These are phyloP conservation scores for Aspergillus indologenus DNA, from an alignment of 495 filamentous ascomycete genomes.

Conservation along the genomic window DNA sequence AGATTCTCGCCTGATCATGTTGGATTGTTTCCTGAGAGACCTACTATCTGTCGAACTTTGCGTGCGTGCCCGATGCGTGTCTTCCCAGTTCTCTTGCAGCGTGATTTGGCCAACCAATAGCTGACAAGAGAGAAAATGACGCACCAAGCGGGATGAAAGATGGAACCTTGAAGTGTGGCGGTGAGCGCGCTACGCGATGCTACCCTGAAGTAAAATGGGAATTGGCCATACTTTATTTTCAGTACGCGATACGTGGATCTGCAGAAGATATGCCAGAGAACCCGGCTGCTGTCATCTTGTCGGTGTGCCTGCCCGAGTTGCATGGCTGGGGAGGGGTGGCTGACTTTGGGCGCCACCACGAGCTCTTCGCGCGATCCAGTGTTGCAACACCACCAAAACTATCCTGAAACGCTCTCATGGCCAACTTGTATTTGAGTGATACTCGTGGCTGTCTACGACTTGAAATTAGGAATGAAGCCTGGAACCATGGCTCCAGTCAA, in stretches of 20 bases:
- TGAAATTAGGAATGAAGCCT: neutral
- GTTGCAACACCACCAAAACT: neutral
- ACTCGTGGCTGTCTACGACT: neutral
- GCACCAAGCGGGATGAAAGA: neutral
- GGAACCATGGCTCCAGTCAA: neutral
- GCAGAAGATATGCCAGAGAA: neutral
- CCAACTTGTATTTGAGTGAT: neutral
- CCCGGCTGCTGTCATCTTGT: neutral
- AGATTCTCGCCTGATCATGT: neutral
- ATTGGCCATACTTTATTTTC: neutral
- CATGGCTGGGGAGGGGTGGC: neutral
- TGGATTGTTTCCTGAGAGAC: neutral
- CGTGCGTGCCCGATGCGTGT: neutral
- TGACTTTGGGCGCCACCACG: neutral
- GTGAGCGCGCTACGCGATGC: neutral
- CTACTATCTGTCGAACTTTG: neutral
- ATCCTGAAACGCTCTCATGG: neutral
- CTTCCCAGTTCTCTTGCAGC: neutral
- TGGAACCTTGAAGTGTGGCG: neutral
- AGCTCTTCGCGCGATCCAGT: neutral
- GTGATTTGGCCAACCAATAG: neutral
- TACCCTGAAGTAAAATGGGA: neutral
- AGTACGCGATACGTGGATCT: neutral
- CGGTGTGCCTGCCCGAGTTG: neutral
- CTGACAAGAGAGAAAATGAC: neutral